phyloP scores from a whole-genome alignment of 768 basidiomycete genomes.

The Asterophora lycoperdoides region DNA sequence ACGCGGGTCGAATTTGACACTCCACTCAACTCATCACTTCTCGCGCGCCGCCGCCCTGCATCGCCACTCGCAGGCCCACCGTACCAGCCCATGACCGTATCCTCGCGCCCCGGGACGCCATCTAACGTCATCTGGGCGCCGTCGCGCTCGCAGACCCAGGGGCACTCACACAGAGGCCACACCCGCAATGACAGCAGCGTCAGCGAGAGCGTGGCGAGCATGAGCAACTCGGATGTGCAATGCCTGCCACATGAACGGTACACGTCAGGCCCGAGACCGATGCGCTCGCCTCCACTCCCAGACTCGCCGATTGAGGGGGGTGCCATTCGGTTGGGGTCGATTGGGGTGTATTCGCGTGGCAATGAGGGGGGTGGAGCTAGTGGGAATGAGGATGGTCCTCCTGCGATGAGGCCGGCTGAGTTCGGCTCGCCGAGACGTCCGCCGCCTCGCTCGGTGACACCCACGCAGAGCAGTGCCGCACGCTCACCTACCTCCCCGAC shows the following conservation, averaged over 20 bases:
- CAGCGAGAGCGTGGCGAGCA: conserved; percentile 30
- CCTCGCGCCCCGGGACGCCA: conserved; percentile 63
- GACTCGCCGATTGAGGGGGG: conserved; percentile 53
- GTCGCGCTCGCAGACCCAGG: conserved; percentile 27
- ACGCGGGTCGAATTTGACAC: conserved; percentile 38
- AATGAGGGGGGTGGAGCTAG: conserved; percentile 8
- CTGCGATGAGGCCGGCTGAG: conserved; percentile 46
- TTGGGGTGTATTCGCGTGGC: conserved; percentile 25
- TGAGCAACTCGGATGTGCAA: conserved; percentile 29
- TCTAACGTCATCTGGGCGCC: conserved; percentile 73
- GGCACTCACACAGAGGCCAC: conserved; percentile 35
- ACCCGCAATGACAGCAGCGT: conserved; percentile 59
- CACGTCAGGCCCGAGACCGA: conserved; percentile 41
- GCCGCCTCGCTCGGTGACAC: conserved; percentile 55
- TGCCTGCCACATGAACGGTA: conserved; percentile 30
- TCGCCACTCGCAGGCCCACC: conserved; percentile 63
- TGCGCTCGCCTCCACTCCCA: conserved; percentile 53
- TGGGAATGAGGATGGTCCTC: conserved; percentile 34
- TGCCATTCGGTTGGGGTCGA: conserved; percentile 26
- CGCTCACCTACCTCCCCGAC: conserved; percentile 54
- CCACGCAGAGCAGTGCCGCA: conserved; percentile 52
- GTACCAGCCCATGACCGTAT: conserved; percentile 57
- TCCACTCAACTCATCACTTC: conserved; percentile 46
- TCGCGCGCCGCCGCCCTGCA: conserved; percentile 59
- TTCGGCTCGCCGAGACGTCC: conserved; percentile 41